Conservation (phyloP, 2,329 filamentous ascomycete species). For the Fusarium paranaense region DNA sequence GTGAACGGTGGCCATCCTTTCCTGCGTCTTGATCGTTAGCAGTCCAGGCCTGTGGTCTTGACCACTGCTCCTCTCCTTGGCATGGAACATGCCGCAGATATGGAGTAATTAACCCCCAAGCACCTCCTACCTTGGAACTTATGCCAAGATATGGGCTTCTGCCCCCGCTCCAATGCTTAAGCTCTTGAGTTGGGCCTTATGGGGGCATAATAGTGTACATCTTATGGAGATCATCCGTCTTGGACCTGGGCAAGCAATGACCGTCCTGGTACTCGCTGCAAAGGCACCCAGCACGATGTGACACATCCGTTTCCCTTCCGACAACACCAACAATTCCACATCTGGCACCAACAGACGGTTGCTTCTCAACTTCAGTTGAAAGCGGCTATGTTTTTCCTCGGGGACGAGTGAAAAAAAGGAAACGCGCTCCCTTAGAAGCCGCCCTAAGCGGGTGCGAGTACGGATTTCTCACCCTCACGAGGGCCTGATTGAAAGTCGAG, state of each 20-base stretch:
- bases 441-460: constrained; percentile 26
- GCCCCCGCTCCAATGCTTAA: constrained; percentile 26
- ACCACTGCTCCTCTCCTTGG: neutral
- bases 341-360: neutral
- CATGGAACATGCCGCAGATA: neutral
- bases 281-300: constrained; percentile 1
- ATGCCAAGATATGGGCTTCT: constrained; percentile 19
- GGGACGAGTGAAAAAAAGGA: constrained; percentile 9
- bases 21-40: neutral
- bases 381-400: neutral
- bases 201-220: constrained; percentile 42
- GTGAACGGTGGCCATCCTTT: neutral
- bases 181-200: constrained; percentile 20
- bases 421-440: constrained; percentile 16
- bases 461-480: constrained; percentile 13
- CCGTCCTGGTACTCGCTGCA: neutral
- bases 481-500: constrained; percentile 36
- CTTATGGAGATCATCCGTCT: constrained; percentile 44
- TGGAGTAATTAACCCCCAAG: neutral
- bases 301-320: neutral
- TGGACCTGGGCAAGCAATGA: constrained; percentile 5
- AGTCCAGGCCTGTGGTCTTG: neutral
- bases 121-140: neutral
- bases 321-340: neutral
- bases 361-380: constrained; percentile 8